Evolutionary conservation across 1,284 basidiomycete species (phyloP).

Genomic region (Ceratobasidium sp.): DNA sequence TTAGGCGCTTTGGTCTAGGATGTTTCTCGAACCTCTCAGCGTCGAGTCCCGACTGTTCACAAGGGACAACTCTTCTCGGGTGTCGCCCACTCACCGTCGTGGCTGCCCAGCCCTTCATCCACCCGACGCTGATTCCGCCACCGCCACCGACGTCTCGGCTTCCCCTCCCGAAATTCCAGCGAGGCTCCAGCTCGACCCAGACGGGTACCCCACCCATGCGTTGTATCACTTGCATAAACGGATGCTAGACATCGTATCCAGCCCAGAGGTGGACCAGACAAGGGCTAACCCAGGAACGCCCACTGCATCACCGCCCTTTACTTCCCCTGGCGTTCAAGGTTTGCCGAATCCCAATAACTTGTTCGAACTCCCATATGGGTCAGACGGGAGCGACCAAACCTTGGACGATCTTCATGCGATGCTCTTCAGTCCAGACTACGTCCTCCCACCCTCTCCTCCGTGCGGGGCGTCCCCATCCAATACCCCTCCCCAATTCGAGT

Average conservation of each 20-base stretch:
- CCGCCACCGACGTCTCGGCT: too few relatives aligned
- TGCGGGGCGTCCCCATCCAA: not conserved
- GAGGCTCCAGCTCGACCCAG: constrained; percentile 6
- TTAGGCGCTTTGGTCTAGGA: too few relatives aligned
- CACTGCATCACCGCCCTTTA: not conserved
- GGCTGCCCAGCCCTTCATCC: too few relatives aligned
- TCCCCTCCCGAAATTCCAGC: not conserved
- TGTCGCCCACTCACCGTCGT: too few relatives aligned
- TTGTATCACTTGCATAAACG: constrained; percentile 16
- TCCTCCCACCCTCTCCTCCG: constrained; percentile 9
- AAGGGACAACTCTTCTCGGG: too few relatives aligned
- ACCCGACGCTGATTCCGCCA: too few relatives aligned
- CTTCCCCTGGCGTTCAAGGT: not conserved
- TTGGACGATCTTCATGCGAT: not conserved
- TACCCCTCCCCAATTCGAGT: not conserved
- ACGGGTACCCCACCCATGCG: constrained; percentile 13
- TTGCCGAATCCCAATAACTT: too few relatives aligned
- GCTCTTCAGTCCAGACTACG: constrained; percentile 6
- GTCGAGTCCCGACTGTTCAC: too few relatives aligned
- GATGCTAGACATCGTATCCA: not conserved
- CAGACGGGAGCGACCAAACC: too few relatives aligned
- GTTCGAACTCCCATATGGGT: too few relatives aligned
- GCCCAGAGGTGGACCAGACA: not conserved
- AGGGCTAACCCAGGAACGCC: too few relatives aligned
- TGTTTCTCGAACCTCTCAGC: too few relatives aligned